Percentiles rank a stretch among this genome's conserved stretches.
Conservation (phyloP, 176 grass and related monocot genomes). For the Cenchrus purpureus region DNA sequence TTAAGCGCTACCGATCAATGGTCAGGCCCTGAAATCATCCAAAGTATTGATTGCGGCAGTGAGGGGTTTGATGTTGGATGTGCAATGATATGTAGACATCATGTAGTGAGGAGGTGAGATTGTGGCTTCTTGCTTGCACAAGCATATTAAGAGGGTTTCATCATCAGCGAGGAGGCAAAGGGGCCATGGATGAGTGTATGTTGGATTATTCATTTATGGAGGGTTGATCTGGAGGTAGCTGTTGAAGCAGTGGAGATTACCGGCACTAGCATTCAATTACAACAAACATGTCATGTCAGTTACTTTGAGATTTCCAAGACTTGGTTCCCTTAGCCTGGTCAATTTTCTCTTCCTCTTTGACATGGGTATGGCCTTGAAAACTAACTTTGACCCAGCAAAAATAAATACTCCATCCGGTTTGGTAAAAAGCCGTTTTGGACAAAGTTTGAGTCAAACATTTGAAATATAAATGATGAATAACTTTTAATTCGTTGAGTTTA, state of each 20-base stretch:
- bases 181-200: no score
- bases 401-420: no score
- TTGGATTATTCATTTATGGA: conserved; percentile 6
- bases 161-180: no score
- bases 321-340: background rate
- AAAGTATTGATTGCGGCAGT: background rate
- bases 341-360: background rate
- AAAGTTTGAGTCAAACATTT: no score
- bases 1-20: background rate
- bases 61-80: background rate
- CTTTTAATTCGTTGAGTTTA: no score
- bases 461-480: no score
- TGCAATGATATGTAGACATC: background rate
- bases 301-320: background rate
- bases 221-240: background rate
- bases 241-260: background rate
- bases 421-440: no score
- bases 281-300: background rate
- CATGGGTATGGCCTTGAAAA: background rate
- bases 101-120: no score
- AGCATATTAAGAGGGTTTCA: background rate
- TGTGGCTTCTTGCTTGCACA: background rate
- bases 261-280: conserved; percentile 6
- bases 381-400: background rate
- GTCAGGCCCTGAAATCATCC: background rate